Percentiles rank a stretch among this genome's conserved stretches.
Conservation (phyloP, 2,329 filamentous ascomycete genomes). For the Fusarium kyushuense region DNA sequence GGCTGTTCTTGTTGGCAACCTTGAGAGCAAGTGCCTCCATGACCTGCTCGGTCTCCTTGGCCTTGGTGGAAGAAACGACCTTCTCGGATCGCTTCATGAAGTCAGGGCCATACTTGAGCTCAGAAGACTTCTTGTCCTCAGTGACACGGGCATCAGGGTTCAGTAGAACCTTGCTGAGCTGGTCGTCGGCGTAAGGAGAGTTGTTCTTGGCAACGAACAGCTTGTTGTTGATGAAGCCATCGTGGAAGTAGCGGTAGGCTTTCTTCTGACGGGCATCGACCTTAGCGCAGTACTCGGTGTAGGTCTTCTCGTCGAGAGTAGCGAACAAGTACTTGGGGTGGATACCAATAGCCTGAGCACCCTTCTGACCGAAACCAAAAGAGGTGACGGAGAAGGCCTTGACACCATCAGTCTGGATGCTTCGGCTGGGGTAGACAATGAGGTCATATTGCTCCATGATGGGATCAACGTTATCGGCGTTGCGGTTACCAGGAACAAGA, state of each 20-base stretch:
- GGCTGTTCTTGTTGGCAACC: conserved; percentile 70
- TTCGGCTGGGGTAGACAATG: conserved; percentile 95
- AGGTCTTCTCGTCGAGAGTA: conserved; percentile 88
- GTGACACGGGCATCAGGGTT: conserved; percentile 92
- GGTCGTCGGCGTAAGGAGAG: conserved; percentile 88
- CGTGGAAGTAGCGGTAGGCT: conserved; percentile 98
- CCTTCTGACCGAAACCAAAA: conserved; percentile 99
- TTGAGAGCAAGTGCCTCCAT: conserved; percentile 80
- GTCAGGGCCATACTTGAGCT: conserved; percentile 78
- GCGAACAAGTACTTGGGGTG: conserved; percentile 97
- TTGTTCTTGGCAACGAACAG: conserved; percentile 96
- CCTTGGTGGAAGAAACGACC: conserved; percentile 60
- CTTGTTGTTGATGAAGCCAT: conserved; percentile 96
- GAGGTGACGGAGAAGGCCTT: conserved; percentile 99
- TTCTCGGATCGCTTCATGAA: conserved; percentile 76
- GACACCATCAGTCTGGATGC: conserved; percentile 96
- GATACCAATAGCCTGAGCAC: conserved; percentile 95
- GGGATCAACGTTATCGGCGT: conserved; percentile 96
- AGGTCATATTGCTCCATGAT: conserved; percentile 98
- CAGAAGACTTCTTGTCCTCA: conserved; percentile 86
- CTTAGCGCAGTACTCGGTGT: conserved; percentile 84
- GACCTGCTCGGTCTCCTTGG: conserved; percentile 76
- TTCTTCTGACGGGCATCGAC: conserved; percentile 96
- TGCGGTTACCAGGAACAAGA: conserved; percentile 95
- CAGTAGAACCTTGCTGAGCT: conserved; percentile 88